phyloP scores from a whole-genome alignment of 106 monocot species.

The Dioscorea dumetorum region DNA sequence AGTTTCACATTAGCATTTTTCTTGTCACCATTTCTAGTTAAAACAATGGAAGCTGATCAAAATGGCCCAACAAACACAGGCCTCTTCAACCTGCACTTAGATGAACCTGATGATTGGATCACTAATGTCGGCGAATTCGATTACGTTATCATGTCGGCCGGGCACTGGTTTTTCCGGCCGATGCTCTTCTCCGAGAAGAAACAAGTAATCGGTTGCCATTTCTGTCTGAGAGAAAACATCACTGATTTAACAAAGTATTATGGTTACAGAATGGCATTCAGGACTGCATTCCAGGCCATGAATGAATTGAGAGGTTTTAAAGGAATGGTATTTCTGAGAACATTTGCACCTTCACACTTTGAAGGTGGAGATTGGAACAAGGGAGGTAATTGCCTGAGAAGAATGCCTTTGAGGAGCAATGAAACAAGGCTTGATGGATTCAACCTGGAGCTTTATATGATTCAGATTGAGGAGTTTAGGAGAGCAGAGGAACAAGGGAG shows the following conservation, averaged over 20 bases:
- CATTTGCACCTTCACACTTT: neutral
- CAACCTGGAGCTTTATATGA: neutral
- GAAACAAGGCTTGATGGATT: neutral
- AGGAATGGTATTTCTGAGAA: neutral
- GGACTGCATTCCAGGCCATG: neutral
- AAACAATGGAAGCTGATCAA: too few species aligned
- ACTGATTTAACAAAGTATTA: neutral
- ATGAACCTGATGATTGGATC: neutral
- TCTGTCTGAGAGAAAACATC: neutral
- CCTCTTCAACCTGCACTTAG: neutral
- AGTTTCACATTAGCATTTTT: neutral
- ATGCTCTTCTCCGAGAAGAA: neutral
- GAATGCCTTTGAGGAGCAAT: neutral
- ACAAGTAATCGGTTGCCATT: neutral
- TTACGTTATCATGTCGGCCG: conserved; percentile 4
- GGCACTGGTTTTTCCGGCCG: conserved; percentile 2
- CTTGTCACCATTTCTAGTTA: conserved; percentile 1
- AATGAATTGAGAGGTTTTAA: neutral
- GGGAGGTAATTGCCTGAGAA: conserved; percentile 4
- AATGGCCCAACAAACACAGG: too few species aligned
- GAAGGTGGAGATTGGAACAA: conserved; percentile 2
- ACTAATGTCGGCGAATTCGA: neutral
- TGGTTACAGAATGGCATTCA: neutral
- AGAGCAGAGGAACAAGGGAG: neutral
- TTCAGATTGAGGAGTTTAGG: neutral